A percentile compares a stretch with the other conserved stretches of the same genome.
Evolutionary conservation across 805 yeast genomes (phyloP).

Genomic region (Starmerella apicola): DNA sequence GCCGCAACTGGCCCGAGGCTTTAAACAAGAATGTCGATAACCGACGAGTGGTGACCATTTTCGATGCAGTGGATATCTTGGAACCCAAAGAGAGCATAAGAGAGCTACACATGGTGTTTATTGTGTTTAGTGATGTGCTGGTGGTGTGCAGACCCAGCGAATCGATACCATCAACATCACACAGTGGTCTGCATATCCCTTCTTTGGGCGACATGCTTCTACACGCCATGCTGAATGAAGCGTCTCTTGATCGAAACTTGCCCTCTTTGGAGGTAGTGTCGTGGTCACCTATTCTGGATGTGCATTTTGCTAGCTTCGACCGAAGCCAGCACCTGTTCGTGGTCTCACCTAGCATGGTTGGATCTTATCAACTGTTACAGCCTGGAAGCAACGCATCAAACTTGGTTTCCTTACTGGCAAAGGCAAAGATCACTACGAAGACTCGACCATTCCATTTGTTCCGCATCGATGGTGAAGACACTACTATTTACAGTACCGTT

Average conservation of each 20-base stretch:
- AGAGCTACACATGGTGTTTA: slow-evolving; percentile 39
- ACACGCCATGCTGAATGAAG: slow-evolving; percentile 82
- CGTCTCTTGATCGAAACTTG: slow-evolving; percentile 45
- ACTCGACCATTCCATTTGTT: slow-evolving; percentile 80
- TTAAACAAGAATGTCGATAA: slow-evolving; percentile 81
- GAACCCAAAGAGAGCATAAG: slow-evolving; percentile 22
- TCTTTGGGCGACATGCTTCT: slow-evolving; percentile 67
- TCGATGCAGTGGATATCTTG: slow-evolving; percentile 34
- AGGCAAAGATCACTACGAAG: slow-evolving; percentile 63
- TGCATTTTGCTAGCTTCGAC: slow-evolving; percentile 24
- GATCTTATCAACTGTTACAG: slow-evolving; percentile 21
- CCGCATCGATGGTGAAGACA: slow-evolving; percentile 30
- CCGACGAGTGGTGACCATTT: slow-evolving; percentile 71
- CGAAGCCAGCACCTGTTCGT: slow-evolving; percentile 13
- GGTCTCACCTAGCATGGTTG: slow-evolving; percentile 14
- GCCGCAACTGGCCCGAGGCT: slow-evolving; percentile 76
- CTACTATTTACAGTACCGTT: slow-evolving; percentile 26
- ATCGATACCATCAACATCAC: slow-evolving; percentile 33
- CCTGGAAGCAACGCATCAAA: slow-evolving; percentile 26
- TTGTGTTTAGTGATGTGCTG: slow-evolving; percentile 70
- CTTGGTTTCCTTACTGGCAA: slow-evolving; percentile 46
- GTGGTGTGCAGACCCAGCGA: slow-evolving; percentile 41
- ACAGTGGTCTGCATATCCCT: slow-evolving; percentile 34
- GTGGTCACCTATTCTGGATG: slow-evolving; percentile 52
- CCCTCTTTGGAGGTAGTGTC: slow-evolving; percentile 58